Evolutionary conservation across 2,329 filamentous ascomycete genomes (phyloP).

Genomic region (Hymenoscyphus fraxineus): DNA sequence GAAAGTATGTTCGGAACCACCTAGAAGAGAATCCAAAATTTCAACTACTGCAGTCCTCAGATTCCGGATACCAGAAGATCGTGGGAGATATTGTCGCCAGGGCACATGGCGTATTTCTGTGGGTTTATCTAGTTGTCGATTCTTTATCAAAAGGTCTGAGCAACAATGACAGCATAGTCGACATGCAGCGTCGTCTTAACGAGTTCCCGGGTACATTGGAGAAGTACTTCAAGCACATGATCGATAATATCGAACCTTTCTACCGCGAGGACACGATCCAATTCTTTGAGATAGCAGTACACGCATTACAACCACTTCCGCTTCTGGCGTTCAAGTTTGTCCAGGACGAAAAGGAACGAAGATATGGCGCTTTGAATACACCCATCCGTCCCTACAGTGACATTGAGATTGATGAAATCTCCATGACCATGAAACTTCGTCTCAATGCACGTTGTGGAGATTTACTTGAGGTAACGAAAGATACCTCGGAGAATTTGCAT

Average conservation of each 20-base stretch:
- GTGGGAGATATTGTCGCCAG: constrained; percentile 11
- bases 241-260: constrained; percentile 10
- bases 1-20: constrained; percentile 7
- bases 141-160: constrained; percentile 9
- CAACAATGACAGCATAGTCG: constrained; percentile 17
- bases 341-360: not conserved
- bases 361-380: not conserved
- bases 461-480: not conserved
- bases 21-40: not conserved
- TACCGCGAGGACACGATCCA: not conserved
- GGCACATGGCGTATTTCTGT: constrained; percentile 18
- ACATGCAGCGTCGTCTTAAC: constrained; percentile 21
- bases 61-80: not conserved
- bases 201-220: constrained; percentile 25
- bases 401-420: not conserved
- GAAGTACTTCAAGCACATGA: constrained; percentile 23
- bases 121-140: constrained; percentile 16
- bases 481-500: not conserved
- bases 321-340: not conserved
- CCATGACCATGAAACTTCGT: not conserved
- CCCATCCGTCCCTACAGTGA: not conserved
- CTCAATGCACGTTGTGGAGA: not conserved
- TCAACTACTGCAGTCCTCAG: not conserved
- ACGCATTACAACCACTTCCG: not conserved
- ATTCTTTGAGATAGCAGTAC: not conserved